Evolutionary conservation across 176 grass and related monocot genomes (phyloP), one percentile per base, ranked within the genome.

Genomic region (Alloteropsis semialata): DNA sequence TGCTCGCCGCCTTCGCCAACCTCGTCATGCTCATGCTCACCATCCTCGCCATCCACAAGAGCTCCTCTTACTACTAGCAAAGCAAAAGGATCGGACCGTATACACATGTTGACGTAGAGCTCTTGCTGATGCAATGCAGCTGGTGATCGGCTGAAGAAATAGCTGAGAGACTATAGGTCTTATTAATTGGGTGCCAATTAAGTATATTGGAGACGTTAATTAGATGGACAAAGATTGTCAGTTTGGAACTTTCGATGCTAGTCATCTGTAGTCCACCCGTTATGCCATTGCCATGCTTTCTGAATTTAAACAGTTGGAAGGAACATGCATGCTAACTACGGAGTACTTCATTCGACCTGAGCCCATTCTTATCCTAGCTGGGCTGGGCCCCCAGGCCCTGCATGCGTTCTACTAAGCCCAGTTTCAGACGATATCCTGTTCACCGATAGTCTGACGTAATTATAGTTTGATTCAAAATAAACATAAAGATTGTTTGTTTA

Each of bases 41-140:
- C 61, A 85, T 94, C 76, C 77, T 94, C 67, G 44, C 79, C 66
- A 27, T 94, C 84, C 87, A 94, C 73, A 94, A 90, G 50, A 90
- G 53, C 24, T 92, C 89, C 4, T 75, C 85, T 32, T 94, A 87
- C 80, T 81, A 89, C 42, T 91, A 89, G 21, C 6, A 72, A 34
- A 19, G 27, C 21, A 18, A 8, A 41, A 41, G 19, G 54, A 54
- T 54, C 50, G 6, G 18, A 19, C 21, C 18, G n/a, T n/a, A 21
- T 21, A 53, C 8, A 8, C 8, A 3, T 8, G 50, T 22, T 22
- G 50, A 7, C 49, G 18, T 53, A n/a, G 51, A 55, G 51, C n/a
- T n/a, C 50, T 51, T 19, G 17, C 2, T 48, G 45, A 2, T 43
- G 41, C 41, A n/a, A 1, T 46, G 14, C 15, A 50, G 46, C 18